Evolutionary conservation across 2,329 filamentous ascomycete species (phyloP), one percentile per base, ranked within the genome.

Genomic region (Monosporascus sp.): DNA sequence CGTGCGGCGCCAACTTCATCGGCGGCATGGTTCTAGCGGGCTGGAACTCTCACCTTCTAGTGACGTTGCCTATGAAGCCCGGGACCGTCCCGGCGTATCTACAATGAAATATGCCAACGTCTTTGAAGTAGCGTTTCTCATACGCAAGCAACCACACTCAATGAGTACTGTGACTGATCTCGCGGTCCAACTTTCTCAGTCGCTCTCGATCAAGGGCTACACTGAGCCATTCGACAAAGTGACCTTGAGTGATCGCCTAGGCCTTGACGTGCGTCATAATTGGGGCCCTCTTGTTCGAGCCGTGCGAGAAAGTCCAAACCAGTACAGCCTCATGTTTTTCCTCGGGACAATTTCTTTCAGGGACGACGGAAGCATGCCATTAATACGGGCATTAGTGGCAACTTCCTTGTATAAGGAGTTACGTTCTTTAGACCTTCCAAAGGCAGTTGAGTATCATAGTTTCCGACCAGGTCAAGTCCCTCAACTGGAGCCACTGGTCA

Each of bases 371-470:
- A 60, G 64, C n/a, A 61, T 65, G 57, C 59, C 59, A 14, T 48
- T 64, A 2, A 52, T 68, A 5, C 61, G 59, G 11, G 59, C 53
- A 2, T 59, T 85, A 1, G 65, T 76, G 5, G 73, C 77, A 0
- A 82, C 77, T 59, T 67, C 69, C 1, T 58, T 76, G 0, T 60
- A 76, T 17, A 57, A 69, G 0, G 67, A 71, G 0, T 57, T 83
- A 1, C 74, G 71, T 50, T 41, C 14, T 1, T 52, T 79, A 1
- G 6, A 60, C 1, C 63, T 74, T 2, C 77, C 77, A 0, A 34
- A 40, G 2, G 67, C 69, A 56, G 65, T 64, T 47, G 62, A 61
- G 5, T 76, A 71, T 54, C 48, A 44, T 24, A 60, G 68, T 3
- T 78, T 78, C 53, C 64, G 64, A 37, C 56, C 52, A 0, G 61